Percentiles rank a stretch among this genome's conserved stretches.
Evolutionary conservation across 2,329 filamentous ascomycete genomes (phyloP).

Genomic region (Exophiala xenobiotica): DNA sequence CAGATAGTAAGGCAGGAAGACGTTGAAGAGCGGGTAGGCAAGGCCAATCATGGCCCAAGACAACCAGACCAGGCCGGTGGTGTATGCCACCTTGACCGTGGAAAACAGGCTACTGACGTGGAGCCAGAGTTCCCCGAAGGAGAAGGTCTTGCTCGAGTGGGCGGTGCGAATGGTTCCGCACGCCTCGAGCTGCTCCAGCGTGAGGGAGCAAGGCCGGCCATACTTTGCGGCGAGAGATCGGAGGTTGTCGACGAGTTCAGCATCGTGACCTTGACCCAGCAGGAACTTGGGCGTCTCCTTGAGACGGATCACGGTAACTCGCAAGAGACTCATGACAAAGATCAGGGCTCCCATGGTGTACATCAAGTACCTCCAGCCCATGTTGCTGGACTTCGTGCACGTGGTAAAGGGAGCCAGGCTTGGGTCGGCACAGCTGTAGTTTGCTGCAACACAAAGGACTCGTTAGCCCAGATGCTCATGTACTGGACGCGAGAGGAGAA

Average conservation of each 20-base stretch:
- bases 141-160: not conserved
- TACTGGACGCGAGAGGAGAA: too few relatives aligned
- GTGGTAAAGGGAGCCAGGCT: slow-evolving; percentile 30
- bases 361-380: slow-evolving; percentile 70
- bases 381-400: slow-evolving; percentile 57
- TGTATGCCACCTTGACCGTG: slow-evolving; percentile 57
- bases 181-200: slow-evolving; percentile 47
- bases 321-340: slow-evolving; percentile 52
- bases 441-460: not conserved
- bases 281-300: slow-evolving; percentile 59
- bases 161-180: not conserved
- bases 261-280: slow-evolving; percentile 53
- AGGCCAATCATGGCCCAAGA: slow-evolving; percentile 68
- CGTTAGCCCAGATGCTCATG: not conserved
- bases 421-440: slow-evolving; percentile 45
- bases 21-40: slow-evolving; percentile 68
- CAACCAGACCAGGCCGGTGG: slow-evolving; percentile 59
- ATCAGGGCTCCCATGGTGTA: slow-evolving; percentile 54
- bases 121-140: not conserved
- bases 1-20: slow-evolving; percentile 75
- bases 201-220: slow-evolving; percentile 52
- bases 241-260: slow-evolving; percentile 50
- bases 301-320: slow-evolving; percentile 54
- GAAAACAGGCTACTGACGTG: slow-evolving; percentile 54
- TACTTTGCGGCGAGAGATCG: slow-evolving; percentile 53